Base-by-base conservation (phyloP, 177 flowering plant species). In the Tripterygium wilfordii region DNA sequence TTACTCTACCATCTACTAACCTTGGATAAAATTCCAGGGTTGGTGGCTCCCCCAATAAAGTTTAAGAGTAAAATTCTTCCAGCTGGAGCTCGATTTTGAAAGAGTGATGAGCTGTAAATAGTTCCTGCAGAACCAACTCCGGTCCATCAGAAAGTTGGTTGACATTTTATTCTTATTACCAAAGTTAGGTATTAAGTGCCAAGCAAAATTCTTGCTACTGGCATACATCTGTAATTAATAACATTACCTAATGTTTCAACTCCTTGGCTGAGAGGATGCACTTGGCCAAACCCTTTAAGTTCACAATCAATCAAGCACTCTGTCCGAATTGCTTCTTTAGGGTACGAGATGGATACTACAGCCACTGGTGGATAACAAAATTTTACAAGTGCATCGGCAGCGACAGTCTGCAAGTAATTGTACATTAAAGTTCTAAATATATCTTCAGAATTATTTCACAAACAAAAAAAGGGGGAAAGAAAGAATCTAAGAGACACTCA, bases 211-310 rank as follows among this genome's bases (percentile, higher is more conserved):
- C n/a, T n/a, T n/a, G n/a, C n/a, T n/a, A n/a, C n/a, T n/a, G n/a
- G n/a, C n/a, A n/a, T n/a, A n/a, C n/a, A n/a, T n/a, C n/a, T n/a
- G n/a, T n/a, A n/a, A n/a, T n/a, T n/a, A n/a, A n/a, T n/a, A n/a
- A n/a, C n/a, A n/a, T 16, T 65, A 90, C 98, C 96, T 55, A 91
- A 67, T 13, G 96, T 88, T 71, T 88, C 91, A 56, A 92, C 85
- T 38, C 96, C 98, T 62, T 88, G 96, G 74, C 82, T 82, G 35
- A 96, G 96, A 9, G 98, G 98, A 71, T 85, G 94, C 79, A 92
- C 75, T 68, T 92, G 96, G 23, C 98, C 98, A 63, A 92, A 92
- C 47, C 98, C 98, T 64, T 80, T 88, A 0, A 88, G 85, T 55
- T 88, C 84, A 57, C 95, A 94, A 68, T 83, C 87, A 27, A 86